Base-by-base conservation (phyloP, 345 rosid species). In the Arabis alpina region DNA sequence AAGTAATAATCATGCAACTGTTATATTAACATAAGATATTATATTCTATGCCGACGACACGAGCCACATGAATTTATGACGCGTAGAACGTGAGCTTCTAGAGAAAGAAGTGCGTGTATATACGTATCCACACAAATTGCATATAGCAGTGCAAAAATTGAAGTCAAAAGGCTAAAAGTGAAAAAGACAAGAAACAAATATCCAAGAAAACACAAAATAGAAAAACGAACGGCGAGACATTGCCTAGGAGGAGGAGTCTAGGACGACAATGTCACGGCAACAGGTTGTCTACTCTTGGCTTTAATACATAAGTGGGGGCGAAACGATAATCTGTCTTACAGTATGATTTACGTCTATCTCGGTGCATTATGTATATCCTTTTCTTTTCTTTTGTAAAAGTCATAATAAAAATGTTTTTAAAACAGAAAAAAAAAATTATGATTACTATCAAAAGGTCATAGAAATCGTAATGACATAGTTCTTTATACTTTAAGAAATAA, bases 171-270 rank as follows among this genome's bases (percentile, higher is more conserved):
- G 11, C 55, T 19, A 54, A 67, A 43, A 43, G 59, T 4, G 52
- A 59, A 70, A 34, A 42, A 43, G 68, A 61, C 61, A 71, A 19
- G 53, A 41, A 19, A 61, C 53, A 28, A 12, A 16, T 51, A 50
- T 4, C 11, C 14, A 28, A 16, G 51, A 19, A 3, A 12, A 56
- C 45, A 45, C 8, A 55, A 23, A 19, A 30, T 16, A 12, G 2
- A 47, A 59, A 70, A 59, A 59, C 41, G 50, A 70, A 40, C 58
- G 52, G 67, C 23, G 66, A 70, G 32, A 32, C 34, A 59, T 59
- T 47, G 42, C 66, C 58, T 58, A 58, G 23, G 23, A 19, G 23
- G 23, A 19, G 23, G 23, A 19, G 23, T 19, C 23, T 19, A 19
- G 57, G 13, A 58, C 50, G 13, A 25, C 42, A 49, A 7, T 48